phyloP scores from a whole-genome alignment of 2,329 filamentous ascomycete species.

The Pseudonectria foliicola region DNA sequence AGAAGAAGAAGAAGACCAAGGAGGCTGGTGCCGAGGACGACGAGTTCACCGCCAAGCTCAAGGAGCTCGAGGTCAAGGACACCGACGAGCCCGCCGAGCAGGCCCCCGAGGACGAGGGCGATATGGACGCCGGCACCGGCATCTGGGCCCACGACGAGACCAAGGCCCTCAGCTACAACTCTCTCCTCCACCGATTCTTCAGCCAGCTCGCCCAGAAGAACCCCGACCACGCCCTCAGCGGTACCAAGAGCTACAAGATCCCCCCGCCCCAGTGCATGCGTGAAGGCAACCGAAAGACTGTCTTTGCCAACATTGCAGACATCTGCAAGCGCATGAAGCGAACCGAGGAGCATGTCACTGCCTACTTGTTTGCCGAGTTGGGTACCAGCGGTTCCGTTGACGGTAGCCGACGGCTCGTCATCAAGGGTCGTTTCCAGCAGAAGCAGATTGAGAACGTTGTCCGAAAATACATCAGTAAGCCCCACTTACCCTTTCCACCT shows the following conservation, averaged over 20 bases:
- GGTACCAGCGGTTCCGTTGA: constrained; percentile 95
- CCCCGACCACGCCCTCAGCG: constrained; percentile 85
- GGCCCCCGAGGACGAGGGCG: constrained; percentile 54
- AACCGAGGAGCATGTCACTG: constrained; percentile 93
- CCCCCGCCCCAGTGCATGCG: constrained; percentile 96
- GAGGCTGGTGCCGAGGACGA: constrained; percentile 54
- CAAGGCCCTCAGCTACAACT: constrained; percentile 72
- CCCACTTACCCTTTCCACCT: constrained; percentile 1
- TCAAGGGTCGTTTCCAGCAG: constrained; percentile 99
- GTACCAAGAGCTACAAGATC: constrained; percentile 96
- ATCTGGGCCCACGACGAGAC: constrained; percentile 82
- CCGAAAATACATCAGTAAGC: constrained; percentile 85
- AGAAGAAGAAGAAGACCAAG: constrained; percentile 61
- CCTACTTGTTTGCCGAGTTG: constrained; percentile 95
- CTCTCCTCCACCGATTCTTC: constrained; percentile 90
- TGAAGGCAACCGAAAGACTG: constrained; percentile 99
- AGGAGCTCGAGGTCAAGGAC: constrained; percentile 58
- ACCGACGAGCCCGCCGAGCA: constrained; percentile 50
- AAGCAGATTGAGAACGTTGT: constrained; percentile 98
- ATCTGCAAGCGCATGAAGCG: constrained; percentile 99
- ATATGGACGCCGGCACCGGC: constrained; percentile 80
- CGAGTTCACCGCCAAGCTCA: constrained; percentile 53
- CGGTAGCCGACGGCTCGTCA: constrained; percentile 85
- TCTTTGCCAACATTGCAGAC: constrained; percentile 97
- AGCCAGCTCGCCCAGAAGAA: constrained; percentile 90